phyloP scores from a whole-genome alignment of 179 eudicot species.

The Spergularia azorica region DNA sequence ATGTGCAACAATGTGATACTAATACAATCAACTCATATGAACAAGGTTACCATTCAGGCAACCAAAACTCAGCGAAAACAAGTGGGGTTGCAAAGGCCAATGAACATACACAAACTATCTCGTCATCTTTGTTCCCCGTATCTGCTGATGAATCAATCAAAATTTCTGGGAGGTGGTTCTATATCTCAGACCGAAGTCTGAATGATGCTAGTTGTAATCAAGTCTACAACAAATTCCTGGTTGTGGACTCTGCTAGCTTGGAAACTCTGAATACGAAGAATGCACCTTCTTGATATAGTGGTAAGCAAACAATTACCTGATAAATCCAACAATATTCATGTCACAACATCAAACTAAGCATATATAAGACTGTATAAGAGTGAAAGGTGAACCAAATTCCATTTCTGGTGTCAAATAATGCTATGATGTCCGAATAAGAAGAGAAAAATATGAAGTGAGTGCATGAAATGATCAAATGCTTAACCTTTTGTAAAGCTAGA shows the following conservation, averaged over 20 bases:
- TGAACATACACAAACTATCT: slow-evolving; percentile 8
- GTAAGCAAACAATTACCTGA: slow-evolving; percentile 26
- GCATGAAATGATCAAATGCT: slow-evolving; percentile 6
- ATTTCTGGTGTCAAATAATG: too few relatives aligned
- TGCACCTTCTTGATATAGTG: slow-evolving; percentile 15
- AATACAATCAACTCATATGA: slow-evolving; percentile 35
- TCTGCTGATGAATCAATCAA: slow-evolving; percentile 1
- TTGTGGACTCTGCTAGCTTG: slow-evolving; percentile 8
- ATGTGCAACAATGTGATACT: slow-evolving; percentile 27
- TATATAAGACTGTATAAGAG: too few relatives aligned
- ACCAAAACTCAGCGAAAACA: slow-evolving; percentile 19
- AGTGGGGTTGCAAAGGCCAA: not conserved
- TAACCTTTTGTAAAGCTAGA: slow-evolving; percentile 31
- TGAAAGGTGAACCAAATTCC: too few relatives aligned
- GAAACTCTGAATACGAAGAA: slow-evolving; percentile 22
- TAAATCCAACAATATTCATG: not conserved
- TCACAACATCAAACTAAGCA: not conserved
- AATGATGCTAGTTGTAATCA: not conserved
- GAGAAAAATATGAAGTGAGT: not conserved
- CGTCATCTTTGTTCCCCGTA: slow-evolving; percentile 22
- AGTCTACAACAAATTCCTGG: slow-evolving; percentile 24
- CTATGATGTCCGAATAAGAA: too few relatives aligned
- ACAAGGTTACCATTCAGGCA: slow-evolving; percentile 32
- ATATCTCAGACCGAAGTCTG: not conserved
- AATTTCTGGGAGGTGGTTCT: slow-evolving; percentile 5